Conservation (phyloP, 169 alveolate genomes). For the Eimeria tenella region DNA sequence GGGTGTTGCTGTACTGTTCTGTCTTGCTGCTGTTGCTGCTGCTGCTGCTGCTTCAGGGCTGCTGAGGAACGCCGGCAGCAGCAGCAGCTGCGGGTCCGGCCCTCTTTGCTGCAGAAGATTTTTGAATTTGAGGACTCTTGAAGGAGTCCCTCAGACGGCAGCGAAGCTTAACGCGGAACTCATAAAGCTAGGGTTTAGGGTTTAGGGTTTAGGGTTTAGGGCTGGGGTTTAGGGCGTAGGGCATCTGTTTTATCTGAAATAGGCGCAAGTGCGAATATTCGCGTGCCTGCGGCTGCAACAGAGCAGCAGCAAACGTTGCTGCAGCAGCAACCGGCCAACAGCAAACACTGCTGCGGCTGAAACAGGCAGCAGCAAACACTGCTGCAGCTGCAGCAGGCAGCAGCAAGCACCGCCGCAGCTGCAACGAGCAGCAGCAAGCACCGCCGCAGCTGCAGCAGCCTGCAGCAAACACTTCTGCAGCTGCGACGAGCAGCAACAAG, state of each 20-base stretch:
- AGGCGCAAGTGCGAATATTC: too few species aligned
- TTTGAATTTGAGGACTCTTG: background rate
- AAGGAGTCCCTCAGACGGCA: background rate
- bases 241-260: too few species aligned
- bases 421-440: too few species aligned
- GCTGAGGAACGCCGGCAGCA: conserved; percentile 7
- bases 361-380: too few species aligned
- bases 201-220: conserved; percentile 17
- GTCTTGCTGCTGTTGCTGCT: conserved; percentile 14
- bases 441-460: conserved; percentile 8
- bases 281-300: background rate
- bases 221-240: too few species aligned
- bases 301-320: conserved; percentile 21
- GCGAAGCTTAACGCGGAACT: background rate
- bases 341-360: too few species aligned
- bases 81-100: conserved; percentile 12
- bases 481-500: too few species aligned
- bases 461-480: too few species aligned
- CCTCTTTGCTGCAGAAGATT: conserved; percentile 6
- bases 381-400: too few species aligned
- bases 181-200: background rate
- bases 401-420: too few species aligned
- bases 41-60: conserved; percentile 39
- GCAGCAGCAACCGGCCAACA: too few species aligned
- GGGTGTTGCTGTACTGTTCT: background rate